Base-by-base conservation (phyloP, 345 rosid genomes). In the Salix koriyanagi region DNA sequence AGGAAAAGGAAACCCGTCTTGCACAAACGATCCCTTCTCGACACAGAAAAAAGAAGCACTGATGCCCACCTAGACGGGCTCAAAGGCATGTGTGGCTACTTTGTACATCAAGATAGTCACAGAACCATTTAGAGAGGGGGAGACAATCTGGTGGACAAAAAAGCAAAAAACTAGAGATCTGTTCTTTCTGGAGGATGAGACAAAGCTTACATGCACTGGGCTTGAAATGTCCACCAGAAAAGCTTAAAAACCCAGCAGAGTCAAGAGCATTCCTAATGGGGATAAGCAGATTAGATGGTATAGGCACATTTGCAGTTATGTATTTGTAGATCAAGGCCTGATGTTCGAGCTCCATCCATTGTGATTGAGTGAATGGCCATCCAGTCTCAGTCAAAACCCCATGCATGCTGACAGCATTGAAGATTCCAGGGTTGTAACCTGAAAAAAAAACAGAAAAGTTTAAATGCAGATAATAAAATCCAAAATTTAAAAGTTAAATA, bases 291-390 rank as follows among this genome's bases (percentile, higher is more conserved):
- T 81, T 83, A 76, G 92, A 83, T 4, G 99, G 99, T 46, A 95
- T 83, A 73, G 97, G 97, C 9, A 88, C 88, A 80, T 90, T 90
- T 36, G 96, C 89, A 74, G 87, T 86, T 44, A 95, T 86, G 83
- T 90, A 90, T 80, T 91, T 93, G 84, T 87, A 93, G 91, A 95
- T 93, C 91, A 93, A 83, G 14, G 97, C 97, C 83, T 95, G 99
- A 77, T 93, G 97, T 83, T 95, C 97, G 26, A 95, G 84, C 88
- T 95, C 99, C 83, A 89, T 89, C 97, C 97, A 93, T 79, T 95
- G 99, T 25, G 90, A 86, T 62, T 85, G 86, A 52, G 94, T 89
- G 41, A 89, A 90, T 37, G 91, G 87, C 15, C 92, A 91, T 83
- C 88, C 83, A 1, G 79, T 67, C 19, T 87, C 93, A 62, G 79